Percentiles rank a stretch among this genome's conserved stretches.
These are phyloP conservation scores for Trichophaea hybrida DNA, from an alignment of 2,329 filamentous ascomycete genomes.

Conservation along the genomic window DNA sequence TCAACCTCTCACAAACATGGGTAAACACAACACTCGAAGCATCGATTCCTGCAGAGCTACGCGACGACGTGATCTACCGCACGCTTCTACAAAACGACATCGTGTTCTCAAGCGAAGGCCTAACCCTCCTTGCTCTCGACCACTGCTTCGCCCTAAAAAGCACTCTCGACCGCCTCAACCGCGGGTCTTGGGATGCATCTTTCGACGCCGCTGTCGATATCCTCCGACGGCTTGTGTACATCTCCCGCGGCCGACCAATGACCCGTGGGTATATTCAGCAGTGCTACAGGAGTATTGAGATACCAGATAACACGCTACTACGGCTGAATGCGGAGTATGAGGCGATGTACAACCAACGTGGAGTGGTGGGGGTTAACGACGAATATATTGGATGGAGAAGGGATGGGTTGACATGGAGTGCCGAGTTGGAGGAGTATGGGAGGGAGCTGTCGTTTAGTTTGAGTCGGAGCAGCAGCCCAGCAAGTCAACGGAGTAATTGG, in stretches of 20 bases:
- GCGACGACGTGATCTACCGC: slow-evolving; percentile 39
- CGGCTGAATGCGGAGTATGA: slow-evolving; percentile 19
- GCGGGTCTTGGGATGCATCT: slow-evolving; percentile 28
- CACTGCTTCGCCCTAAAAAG: slow-evolving; percentile 50
- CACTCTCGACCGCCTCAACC: slow-evolving; percentile 44
- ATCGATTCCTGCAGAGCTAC: slow-evolving; percentile 10
- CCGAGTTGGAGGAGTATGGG: slow-evolving; percentile 13
- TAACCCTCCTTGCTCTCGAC: slow-evolving; percentile 47
- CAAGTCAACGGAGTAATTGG: not conserved
- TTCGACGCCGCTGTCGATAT: slow-evolving; percentile 50
- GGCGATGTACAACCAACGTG: slow-evolving; percentile 14
- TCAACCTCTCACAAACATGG: slow-evolving; percentile 14
- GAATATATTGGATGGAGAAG: slow-evolving; percentile 23
- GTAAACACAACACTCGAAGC: slow-evolving; percentile 14
- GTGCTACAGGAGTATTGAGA: slow-evolving; percentile 34
- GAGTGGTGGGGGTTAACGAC: slow-evolving; percentile 23
- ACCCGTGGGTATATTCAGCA: slow-evolving; percentile 39
- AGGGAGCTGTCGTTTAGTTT: not conserved
- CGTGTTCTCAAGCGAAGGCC: slow-evolving; percentile 45
- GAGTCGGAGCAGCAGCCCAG: slow-evolving; percentile 3
- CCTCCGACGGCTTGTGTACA: slow-evolving; percentile 44
- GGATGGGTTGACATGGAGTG: slow-evolving; percentile 16
- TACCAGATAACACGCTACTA: slow-evolving; percentile 21
- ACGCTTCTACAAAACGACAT: slow-evolving; percentile 47
- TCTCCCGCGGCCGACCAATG: slow-evolving; percentile 39